Base-by-base conservation (phyloP, 179 eudicot genomes). In the Amaranthus tricolor region DNA sequence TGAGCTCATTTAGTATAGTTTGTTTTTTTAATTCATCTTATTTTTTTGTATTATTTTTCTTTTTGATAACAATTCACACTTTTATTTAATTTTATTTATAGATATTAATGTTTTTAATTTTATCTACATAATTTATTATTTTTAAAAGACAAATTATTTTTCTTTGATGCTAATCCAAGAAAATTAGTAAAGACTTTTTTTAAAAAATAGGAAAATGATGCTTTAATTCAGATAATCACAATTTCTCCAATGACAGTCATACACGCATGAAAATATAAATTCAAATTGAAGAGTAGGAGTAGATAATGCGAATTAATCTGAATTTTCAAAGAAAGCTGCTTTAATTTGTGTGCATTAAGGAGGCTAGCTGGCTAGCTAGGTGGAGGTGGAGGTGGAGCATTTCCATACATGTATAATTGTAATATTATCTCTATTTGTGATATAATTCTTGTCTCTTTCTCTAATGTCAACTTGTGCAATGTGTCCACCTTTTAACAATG, bases 241-340 rank as follows among this genome's bases (percentile, higher is more conserved):
- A 24, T 24, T 24, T 24, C 31, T 24, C 24, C 55, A 48, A 67
- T 6, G 20, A 51, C 43, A 51, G 2, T n/a, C 71, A 2, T 31
- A 31, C 40, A 31, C 40, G 40, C 40, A 68, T 69, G 14, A 31
- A 68, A 53, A 20, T 51, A 7, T 51, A 48, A 63, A 43, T 10
- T 43, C 51, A 53, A n/a, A 69, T 47, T 53, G 61, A 51, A 20
- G 4, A 15, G n/a, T 44, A 15, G 51, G 9, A 52, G 40, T 31
- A 69, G 72, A 69, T 69, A 31, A 69, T 59, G 71, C 19, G 40
- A 69, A 52, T 31, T 69, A 69, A 69, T 69, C 40, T 24, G 64
- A 60, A 53, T 2, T 69, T 53, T 69, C 49, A 47, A 21, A 68
- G 43, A n/a, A 20, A 31, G 57, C 57, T 20, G 43, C 45, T 31